Conservation (phyloP, 2,329 filamentous ascomycete species). For the Penicillium crustosum region DNA sequence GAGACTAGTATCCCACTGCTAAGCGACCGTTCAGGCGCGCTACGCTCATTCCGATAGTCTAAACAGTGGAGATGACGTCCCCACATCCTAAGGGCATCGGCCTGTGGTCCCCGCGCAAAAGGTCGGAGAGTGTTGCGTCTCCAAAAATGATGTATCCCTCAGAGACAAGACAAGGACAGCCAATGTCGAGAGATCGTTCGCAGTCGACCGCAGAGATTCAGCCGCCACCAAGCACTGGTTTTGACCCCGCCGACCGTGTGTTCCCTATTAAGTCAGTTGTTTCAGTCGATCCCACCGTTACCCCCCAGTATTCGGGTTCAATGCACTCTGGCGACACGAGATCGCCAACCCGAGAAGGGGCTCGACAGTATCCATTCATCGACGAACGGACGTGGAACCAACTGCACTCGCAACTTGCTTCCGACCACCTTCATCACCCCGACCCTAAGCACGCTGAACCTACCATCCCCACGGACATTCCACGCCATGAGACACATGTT, state of each 20-base stretch:
- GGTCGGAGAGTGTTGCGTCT: not conserved
- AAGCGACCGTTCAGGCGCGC: not conserved
- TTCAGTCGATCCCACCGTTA: conserved; percentile 53
- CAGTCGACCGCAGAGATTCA: conserved; percentile 16
- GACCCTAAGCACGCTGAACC: not conserved
- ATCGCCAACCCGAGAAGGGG: conserved; percentile 27
- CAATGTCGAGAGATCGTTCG: conserved; percentile 18
- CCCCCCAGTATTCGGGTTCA: not conserved
- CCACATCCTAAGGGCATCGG: not conserved
- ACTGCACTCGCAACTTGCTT: conserved; percentile 14
- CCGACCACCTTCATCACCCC: not conserved
- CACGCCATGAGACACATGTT: conserved; percentile 17
- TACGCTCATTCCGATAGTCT: not conserved
- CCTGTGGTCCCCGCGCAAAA: not conserved
- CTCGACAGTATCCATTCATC: conserved; percentile 32
- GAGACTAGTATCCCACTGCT: not conserved
- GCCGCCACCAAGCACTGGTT: conserved; percentile 8
- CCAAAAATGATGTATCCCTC: not conserved
- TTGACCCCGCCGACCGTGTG: conserved; percentile 58
- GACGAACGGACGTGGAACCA: conserved; percentile 28
- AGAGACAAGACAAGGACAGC: not conserved
- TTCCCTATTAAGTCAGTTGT: conserved; percentile 72
- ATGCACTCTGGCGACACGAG: not conserved
- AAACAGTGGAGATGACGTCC: not conserved
- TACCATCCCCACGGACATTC: conserved; percentile 13